Base-by-base conservation (phyloP, 176 grass and related monocot species). In the Cenchrus americanus region DNA sequence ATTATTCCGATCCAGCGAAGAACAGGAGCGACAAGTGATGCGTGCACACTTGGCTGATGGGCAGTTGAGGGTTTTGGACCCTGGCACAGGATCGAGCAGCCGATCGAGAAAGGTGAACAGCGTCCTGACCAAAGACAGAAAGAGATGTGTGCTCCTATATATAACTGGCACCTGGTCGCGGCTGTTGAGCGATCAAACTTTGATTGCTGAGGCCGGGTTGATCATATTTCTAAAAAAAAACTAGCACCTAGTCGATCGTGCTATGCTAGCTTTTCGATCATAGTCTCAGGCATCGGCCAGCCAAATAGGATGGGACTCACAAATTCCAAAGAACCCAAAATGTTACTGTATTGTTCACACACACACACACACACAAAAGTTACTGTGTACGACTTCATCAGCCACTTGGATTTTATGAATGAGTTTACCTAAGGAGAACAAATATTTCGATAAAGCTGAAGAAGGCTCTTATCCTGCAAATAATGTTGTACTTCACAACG, bases 1-100 rank as follows among this genome's bases (percentile, higher is more conserved):
- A 77, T 83, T 82, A n/a, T n/a, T n/a, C n/a, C n/a, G n/a, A n/a
- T n/a, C 73, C 80, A 30, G n/a, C 15, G 11, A 50, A 52, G 34
- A 64, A 32, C 10, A 41, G 34, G 10, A 26, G 23, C 1, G 8
- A 8, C 8, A 9, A 19, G 24, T 53, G 49, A 40, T 57, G 34
- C 10, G 5, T 65, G 23, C 18, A 17, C 42, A 76, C 21, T 44
- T 17, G 75, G 54, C n/a, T 62, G 75, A 43, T 62, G 40, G 3
- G 30, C 48, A 17, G n/a, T 43, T 70, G 37, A 46, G 21, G 54
- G 34, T 60, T 82, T 71, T 82, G 80, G 32, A 71, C 66, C 67
- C 67, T 71, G 23, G 53, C 66, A 82, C 50, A 82, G 66, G 48
- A 58, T n/a, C n/a, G n/a, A n/a, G 21, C 40, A 46, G 50, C 61